Percentiles rank a stretch among this genome's conserved stretches.
Conservation (phyloP, 345 rosid genomes). For the Euphorbia lathyris region DNA sequence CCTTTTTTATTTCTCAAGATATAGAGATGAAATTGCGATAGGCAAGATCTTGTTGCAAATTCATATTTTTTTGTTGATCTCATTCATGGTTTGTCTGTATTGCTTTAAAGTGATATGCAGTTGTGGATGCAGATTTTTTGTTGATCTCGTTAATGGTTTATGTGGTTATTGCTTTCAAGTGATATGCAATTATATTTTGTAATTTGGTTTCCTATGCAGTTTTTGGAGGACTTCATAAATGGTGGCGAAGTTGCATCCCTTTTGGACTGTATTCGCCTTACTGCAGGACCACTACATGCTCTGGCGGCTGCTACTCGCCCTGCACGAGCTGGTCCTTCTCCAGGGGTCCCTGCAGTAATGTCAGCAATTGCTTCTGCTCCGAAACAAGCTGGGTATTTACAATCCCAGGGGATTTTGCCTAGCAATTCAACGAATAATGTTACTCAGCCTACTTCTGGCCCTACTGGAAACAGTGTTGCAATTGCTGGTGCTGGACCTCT, state of each 20-base stretch:
- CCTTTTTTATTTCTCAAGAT: not conserved
- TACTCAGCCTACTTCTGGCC: constrained; percentile 46
- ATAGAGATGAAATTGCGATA: not conserved
- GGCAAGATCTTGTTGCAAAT: too few relatives aligned
- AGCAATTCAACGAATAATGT: constrained; percentile 43
- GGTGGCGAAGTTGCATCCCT: constrained; percentile 95
- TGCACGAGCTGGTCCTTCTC: constrained; percentile 83
- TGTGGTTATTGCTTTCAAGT: not conserved
- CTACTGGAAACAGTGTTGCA: constrained; percentile 43
- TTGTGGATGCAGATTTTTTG: not conserved
- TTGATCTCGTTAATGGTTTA: not conserved
- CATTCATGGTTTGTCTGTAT: not conserved
- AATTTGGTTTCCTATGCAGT: constrained; percentile 39
- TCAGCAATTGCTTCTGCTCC: constrained; percentile 46
- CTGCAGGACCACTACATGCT: constrained; percentile 94
- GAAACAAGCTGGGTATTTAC: constrained; percentile 58
- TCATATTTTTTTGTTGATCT: not conserved
- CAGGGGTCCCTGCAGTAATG: constrained; percentile 54
- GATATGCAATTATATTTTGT: constrained; percentile 7
- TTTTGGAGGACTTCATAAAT: constrained; percentile 89
- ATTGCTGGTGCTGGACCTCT: constrained; percentile 51
- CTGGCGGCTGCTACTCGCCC: constrained; percentile 98
- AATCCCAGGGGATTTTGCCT: constrained; percentile 54
- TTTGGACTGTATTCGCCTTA: constrained; percentile 95
- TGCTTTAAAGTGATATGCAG: too few relatives aligned